Percentiles rank a stretch among this genome's conserved stretches.
phyloP scores from a whole-genome alignment of 306 rosid species.

The Pterocarpus macrocarpus region DNA sequence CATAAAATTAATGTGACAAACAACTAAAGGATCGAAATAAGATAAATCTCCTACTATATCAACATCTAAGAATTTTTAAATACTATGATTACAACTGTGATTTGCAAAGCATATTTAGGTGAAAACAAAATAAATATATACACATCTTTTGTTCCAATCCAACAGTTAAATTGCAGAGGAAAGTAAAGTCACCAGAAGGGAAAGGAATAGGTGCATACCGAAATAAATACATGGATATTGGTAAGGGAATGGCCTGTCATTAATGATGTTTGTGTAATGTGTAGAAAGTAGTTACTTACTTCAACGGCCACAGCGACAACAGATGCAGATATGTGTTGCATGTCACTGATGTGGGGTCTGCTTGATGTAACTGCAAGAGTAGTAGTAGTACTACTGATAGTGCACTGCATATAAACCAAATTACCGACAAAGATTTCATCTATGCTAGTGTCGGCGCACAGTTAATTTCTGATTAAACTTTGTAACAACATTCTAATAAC shows the following conservation, averaged over 20 bases:
- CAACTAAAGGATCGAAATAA: too few species aligned
- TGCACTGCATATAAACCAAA: constrained; percentile 35
- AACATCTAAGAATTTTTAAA: too few species aligned
- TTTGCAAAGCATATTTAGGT: not conserved
- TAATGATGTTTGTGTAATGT: constrained; percentile 32
- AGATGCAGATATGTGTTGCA: constrained; percentile 18
- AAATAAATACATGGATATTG: constrained; percentile 32
- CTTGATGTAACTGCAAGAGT: not conserved
- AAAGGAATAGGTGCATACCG: constrained; percentile 18
- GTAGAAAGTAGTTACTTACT: constrained; percentile 44
- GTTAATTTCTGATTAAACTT: constrained; percentile 29
- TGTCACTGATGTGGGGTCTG: constrained; percentile 33
- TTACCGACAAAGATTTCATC: constrained; percentile 55
- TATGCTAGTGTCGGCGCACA: constrained; percentile 66
- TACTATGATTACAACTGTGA: too few species aligned
- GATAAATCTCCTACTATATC: too few species aligned
- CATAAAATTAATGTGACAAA: too few species aligned
- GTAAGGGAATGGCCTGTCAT: constrained; percentile 41
- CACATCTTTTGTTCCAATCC: not conserved
- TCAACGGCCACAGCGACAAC: constrained; percentile 27
- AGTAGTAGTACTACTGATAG: not conserved
- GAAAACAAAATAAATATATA: not conserved
- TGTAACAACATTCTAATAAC: constrained; percentile 17
- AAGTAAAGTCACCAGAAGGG: not conserved
- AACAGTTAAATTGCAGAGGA: not conserved